These are phyloP conservation scores for Insectozyma bohioensis DNA, from an alignment of 1,139 yeast species.

Conservation along the genomic window DNA sequence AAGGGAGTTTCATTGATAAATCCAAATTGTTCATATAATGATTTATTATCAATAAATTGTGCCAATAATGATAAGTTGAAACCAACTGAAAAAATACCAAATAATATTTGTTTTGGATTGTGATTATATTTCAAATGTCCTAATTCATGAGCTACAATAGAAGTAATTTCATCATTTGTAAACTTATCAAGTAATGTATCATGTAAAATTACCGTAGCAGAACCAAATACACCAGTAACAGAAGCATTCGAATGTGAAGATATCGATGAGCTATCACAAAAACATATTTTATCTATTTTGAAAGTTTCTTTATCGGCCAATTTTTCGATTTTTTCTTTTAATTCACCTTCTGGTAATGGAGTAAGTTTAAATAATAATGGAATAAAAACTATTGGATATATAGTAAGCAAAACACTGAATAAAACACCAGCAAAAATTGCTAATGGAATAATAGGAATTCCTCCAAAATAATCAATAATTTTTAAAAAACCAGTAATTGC, in stretches of 20 bases:
- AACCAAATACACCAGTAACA: background rate
- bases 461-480: background rate
- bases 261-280: background rate
- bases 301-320: background rate
- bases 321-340: background rate
- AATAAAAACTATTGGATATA: background rate
- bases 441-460: background rate
- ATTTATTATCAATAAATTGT: slow-evolving; percentile 73
- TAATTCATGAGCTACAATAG: background rate
- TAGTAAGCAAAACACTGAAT: background rate
- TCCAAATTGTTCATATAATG: slow-evolving; percentile 79
- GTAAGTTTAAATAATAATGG: background rate
- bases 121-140: background rate
- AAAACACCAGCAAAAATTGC: background rate
- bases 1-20: slow-evolving; percentile 65
- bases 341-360: background rate
- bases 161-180: background rate
- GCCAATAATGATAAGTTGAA: slow-evolving; percentile 78
- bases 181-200: background rate
- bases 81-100: slow-evolving; percentile 64
- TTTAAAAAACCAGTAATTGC: background rate
- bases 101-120: slow-evolving; percentile 29
- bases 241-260: background rate
- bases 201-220: background rate
- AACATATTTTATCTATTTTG: background rate